Conservation (phyloP, 2,329 filamentous ascomycete species). For the Phoma sp. region DNA sequence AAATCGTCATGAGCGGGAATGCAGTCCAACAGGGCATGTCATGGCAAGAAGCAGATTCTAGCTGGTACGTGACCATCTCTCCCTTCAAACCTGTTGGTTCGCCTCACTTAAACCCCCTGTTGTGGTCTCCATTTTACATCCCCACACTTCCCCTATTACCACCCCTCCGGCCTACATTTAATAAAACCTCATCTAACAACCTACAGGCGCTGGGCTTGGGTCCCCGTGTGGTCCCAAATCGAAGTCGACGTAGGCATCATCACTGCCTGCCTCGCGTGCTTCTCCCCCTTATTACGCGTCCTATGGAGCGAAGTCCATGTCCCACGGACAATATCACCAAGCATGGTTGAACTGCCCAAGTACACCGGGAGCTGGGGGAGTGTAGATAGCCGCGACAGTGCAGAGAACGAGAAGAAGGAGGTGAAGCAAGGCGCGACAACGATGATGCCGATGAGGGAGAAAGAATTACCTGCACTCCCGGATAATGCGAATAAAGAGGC, state of each 20-base stretch:
- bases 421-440: neutral
- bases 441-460: neutral
- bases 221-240: slow-evolving; percentile 42
- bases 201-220: slow-evolving; percentile 30
- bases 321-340: slow-evolving; percentile 11
- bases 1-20: slow-evolving; percentile 30
- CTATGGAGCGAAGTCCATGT: slow-evolving; percentile 25
- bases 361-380: slow-evolving; percentile 22
- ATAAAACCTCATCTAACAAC: slow-evolving; percentile 5
- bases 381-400: neutral
- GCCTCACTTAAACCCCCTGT: too few relatives aligned
- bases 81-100: too few relatives aligned
- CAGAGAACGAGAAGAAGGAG: neutral
- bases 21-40: slow-evolving; percentile 14
- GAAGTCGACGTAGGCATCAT: slow-evolving; percentile 41
- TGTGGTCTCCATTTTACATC: too few relatives aligned
- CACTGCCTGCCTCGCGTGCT: slow-evolving; percentile 36
- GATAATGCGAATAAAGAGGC: slow-evolving; percentile 4
- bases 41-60: slow-evolving; percentile 32
- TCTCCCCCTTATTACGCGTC: slow-evolving; percentile 34
- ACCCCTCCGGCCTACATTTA: too few relatives aligned
- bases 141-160: too few relatives aligned
- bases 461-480: slow-evolving; percentile 3
- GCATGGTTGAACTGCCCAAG: slow-evolving; percentile 23
- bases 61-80: slow-evolving; percentile 22